A percentile compares a stretch with the other conserved stretches of the same genome.
These are phyloP conservation scores for Botrytis squamosa DNA, from an alignment of 2,329 filamentous ascomycete species.

Conservation along the genomic window DNA sequence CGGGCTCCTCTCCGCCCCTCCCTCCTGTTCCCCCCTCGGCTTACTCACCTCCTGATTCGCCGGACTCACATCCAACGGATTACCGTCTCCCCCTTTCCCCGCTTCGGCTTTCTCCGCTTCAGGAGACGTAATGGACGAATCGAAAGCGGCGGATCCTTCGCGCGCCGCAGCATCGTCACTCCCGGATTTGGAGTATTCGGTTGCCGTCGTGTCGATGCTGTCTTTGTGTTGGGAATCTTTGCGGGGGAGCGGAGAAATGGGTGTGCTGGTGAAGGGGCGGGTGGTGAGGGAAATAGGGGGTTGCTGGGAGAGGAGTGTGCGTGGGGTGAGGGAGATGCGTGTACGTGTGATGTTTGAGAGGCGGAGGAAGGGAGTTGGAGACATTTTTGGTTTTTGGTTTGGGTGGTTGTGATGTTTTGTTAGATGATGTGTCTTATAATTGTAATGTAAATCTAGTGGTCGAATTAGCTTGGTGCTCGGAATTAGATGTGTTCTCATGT, in stretches of 20 bases:
- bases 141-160: slow-evolving; percentile 63
- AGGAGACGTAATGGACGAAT: slow-evolving; percentile 45
- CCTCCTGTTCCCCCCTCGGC: slow-evolving; percentile 45
- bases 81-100: slow-evolving; percentile 34
- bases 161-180: slow-evolving; percentile 58
- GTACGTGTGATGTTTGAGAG: background rate
- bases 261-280: background rate
- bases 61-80: slow-evolving; percentile 58
- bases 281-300: too few species aligned
- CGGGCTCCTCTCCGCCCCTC: slow-evolving; percentile 50
- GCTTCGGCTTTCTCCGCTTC: slow-evolving; percentile 52
- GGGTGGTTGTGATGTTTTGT: too few species aligned
- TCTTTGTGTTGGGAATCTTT: slow-evolving; percentile 58
- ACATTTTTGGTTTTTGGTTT: background rate
- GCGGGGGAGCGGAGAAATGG: slow-evolving; percentile 6
- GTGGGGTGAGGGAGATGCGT: too few species aligned
- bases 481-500: background rate
- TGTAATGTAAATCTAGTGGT: background rate
- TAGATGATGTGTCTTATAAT: background rate
- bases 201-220: slow-evolving; percentile 61
- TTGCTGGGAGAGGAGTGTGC: background rate
- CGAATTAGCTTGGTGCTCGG: background rate
- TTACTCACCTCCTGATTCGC: slow-evolving; percentile 59
- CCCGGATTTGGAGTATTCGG: slow-evolving; percentile 68
- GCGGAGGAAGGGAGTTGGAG: background rate